Base-by-base conservation (phyloP, 441 rosid species). In the Raphanus hybrid region DNA sequence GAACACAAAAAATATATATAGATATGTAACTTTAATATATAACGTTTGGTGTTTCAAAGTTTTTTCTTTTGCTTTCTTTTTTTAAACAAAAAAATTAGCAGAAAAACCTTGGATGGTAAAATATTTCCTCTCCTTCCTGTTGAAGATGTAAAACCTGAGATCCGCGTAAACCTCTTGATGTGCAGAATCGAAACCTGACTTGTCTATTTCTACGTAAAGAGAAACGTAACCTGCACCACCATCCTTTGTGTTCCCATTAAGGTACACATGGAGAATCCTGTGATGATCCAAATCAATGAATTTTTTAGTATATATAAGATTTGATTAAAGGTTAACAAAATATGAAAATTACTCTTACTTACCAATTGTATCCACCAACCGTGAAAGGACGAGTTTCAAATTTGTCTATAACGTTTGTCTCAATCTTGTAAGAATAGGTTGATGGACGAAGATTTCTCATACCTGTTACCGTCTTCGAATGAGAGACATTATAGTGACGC, bases 391-490 rank as follows among this genome's bases (percentile, higher is more conserved):
- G 54, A 12, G 54, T 48, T 48, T 48, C 54, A 48, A 48, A 48
- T 48, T n/a, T n/a, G 54, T 48, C 54, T 12, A 48, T 2, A 4
- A 4, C n/a, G 54, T 48, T 48, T n/a, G 60, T 7, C 20, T 69
- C 64, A 52, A 75, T 61, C 55, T 69, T 75, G 20, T 69, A 50
- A 68, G 55, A 61, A 55, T 75, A 69, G 11, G 79, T 4, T 9
- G 69, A 69, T 20, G 79, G 79, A 54, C 20, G 65, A 55, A 8
- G 65, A 16, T 69, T 23, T 76, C 48, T 69, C 1, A 69, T 11
- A 67, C 69, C 78, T 16, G 5, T 69, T 8, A 75, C 16, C 0
- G 1, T 2, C 8, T 10, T 75, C 43, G 78, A 66, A 39, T n/a
- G 26, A 29, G 78, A 43, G n/a, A 69, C 43, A 52, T 48, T 14